Conservation (phyloP, 179 eudicot species). For the Corrigiola litoralis region DNA sequence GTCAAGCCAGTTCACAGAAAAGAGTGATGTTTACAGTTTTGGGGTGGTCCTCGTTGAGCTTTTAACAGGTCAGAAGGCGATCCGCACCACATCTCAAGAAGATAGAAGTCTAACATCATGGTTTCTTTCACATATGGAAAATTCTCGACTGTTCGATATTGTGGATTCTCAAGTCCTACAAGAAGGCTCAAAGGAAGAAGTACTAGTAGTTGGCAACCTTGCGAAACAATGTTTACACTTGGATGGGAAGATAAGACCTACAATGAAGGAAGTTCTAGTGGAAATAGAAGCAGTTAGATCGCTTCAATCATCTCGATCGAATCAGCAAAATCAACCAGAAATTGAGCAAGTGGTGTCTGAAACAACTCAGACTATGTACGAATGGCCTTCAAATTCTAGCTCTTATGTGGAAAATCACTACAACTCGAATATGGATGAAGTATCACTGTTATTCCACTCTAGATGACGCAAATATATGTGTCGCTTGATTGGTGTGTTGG, state of each 20-base stretch:
- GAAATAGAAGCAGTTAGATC: slow-evolving; percentile 26
- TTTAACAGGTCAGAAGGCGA: slow-evolving; percentile 42
- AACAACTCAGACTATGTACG: background rate
- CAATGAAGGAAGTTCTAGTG: slow-evolving; percentile 28
- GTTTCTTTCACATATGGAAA: slow-evolving; percentile 28
- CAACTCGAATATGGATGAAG: slow-evolving; percentile 10
- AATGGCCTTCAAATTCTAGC: background rate
- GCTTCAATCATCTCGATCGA: slow-evolving; percentile 8
- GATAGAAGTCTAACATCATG: slow-evolving; percentile 31
- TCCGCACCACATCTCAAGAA: slow-evolving; percentile 21
- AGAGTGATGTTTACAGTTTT: slow-evolving; percentile 48
- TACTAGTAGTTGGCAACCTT: slow-evolving; percentile 27
- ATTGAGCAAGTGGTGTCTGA: background rate
- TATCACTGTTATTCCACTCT: background rate
- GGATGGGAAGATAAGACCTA: slow-evolving; percentile 39
- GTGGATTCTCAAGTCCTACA: slow-evolving; percentile 30
- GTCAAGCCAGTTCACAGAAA: slow-evolving; percentile 36
- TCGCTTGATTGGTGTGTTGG: too few species aligned
- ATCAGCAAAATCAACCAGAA: slow-evolving; percentile 8
- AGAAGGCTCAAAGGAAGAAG: slow-evolving; percentile 28
- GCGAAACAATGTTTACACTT: slow-evolving; percentile 35
- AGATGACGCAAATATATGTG: background rate
- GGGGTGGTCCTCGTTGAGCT: slow-evolving; percentile 59
- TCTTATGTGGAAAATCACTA: slow-evolving; percentile 3
- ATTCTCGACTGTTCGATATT: slow-evolving; percentile 23